These are phyloP conservation scores for Pichia sporocuriosa DNA, from an alignment of 805 yeast genomes.

Conservation along the genomic window DNA sequence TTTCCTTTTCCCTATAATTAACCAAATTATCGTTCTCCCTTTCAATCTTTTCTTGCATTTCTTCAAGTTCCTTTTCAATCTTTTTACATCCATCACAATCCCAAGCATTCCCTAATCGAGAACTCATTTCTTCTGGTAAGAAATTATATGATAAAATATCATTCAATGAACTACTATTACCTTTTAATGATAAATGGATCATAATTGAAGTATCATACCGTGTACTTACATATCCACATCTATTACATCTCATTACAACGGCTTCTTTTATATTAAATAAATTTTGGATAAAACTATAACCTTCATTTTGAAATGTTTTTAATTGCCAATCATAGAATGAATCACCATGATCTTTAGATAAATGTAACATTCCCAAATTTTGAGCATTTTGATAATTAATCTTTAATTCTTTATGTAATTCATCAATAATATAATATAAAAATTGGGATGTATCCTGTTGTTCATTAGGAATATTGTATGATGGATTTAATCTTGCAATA, in stretches of 20 bases:
- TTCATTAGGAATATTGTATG: constrained; percentile 60
- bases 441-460: constrained; percentile 84
- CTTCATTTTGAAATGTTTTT: constrained; percentile 44
- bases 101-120: constrained; percentile 72
- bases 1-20: constrained; percentile 20
- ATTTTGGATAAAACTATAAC: constrained; percentile 59
- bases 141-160: constrained; percentile 61
- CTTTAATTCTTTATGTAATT: constrained; percentile 58
- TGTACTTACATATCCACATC: constrained; percentile 55
- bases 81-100: constrained; percentile 66
- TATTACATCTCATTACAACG: constrained; percentile 52
- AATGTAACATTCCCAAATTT: constrained; percentile 1
- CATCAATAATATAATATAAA: constrained; percentile 56
- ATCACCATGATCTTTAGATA: constrained; percentile 32
- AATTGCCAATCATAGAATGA: constrained; percentile 55
- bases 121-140: constrained; percentile 53
- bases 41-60: constrained; percentile 7
- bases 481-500: constrained; percentile 54
- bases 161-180: constrained; percentile 33
- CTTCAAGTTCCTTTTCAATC: constrained; percentile 14
- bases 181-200: constrained; percentile 26
- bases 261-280: constrained; percentile 71
- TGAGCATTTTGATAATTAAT: constrained; percentile 8
- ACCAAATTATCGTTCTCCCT: constrained; percentile 10
- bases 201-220: constrained; percentile 38